Percentiles rank a stretch among this genome's conserved stretches.
These are phyloP conservation scores for Phialophora macrospora DNA, from an alignment of 2,329 filamentous ascomycete species.

Conservation along the genomic window DNA sequence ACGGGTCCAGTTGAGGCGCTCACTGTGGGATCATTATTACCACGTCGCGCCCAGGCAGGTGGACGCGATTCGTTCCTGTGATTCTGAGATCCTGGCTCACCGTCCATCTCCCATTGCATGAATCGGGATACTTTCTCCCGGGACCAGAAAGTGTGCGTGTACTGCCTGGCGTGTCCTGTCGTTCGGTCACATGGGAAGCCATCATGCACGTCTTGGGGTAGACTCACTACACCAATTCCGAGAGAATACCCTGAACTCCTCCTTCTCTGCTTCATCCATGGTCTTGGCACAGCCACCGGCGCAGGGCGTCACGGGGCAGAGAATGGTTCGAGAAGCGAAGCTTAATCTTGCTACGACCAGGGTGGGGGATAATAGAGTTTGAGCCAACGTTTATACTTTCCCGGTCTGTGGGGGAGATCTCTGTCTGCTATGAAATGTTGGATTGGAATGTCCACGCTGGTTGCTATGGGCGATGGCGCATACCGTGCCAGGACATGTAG, in stretches of 20 bases:
- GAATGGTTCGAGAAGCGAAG: neutral
- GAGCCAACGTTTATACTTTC: neutral
- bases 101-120: no score
- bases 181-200: neutral
- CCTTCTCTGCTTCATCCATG: conserved; percentile 6
- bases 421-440: neutral
- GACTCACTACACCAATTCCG: neutral
- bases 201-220: neutral
- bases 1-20: neutral
- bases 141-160: no score
- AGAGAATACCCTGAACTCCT: neutral
- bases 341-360: neutral
- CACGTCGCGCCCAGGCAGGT: no score
- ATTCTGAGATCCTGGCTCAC: neutral
- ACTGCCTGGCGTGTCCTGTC: neutral
- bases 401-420: neutral
- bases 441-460: neutral
- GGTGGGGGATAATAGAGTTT: no score
- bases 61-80: neutral
- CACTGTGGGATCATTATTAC: neutral
- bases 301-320: neutral
- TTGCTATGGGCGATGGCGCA: no score
- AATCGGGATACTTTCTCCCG: no score
- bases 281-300: neutral
- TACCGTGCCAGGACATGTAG: no score